Evolutionary conservation across 352 stramenopile genomes (phyloP).

Genomic region (Elongisporangium senticosum): DNA sequence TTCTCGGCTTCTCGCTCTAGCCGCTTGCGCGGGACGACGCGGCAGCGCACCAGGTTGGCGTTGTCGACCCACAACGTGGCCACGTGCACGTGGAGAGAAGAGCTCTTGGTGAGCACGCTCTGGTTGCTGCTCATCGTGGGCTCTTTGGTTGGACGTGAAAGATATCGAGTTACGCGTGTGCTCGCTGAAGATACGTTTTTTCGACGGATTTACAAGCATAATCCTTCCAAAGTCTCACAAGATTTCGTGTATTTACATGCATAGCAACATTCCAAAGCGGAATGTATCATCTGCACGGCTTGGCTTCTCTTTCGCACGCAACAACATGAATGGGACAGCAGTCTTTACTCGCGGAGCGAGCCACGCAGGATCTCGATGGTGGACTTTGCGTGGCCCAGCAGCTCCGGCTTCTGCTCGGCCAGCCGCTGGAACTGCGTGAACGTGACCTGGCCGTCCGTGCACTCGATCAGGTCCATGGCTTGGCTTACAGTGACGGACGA

Average conservation of each 20-base stretch:
- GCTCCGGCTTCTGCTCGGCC: conserved; percentile 27
- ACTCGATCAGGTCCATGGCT: conserved; percentile 17
- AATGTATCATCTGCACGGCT: too few species aligned
- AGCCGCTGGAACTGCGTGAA: conserved; percentile 40
- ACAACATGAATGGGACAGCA: too few species aligned
- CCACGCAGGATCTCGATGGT: conserved; percentile 52
- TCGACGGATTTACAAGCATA: too few species aligned
- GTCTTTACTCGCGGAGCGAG: conserved; percentile 26
- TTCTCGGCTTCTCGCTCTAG: not conserved
- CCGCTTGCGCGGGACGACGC: conserved; percentile 12
- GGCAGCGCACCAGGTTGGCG: conserved; percentile 19
- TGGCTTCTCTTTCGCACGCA: too few species aligned
- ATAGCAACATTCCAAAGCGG: too few species aligned
- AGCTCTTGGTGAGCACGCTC: too few species aligned
- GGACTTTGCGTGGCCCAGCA: conserved; percentile 39
- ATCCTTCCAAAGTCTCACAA: too few species aligned
- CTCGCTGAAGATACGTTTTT: too few species aligned
- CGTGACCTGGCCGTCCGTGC: conserved; percentile 19
- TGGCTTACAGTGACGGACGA: conserved; percentile 14
- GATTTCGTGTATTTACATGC: too few species aligned
- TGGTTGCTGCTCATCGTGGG: too few species aligned
- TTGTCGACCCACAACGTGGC: conserved; percentile 21
- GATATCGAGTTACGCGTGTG: too few species aligned
- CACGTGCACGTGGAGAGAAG: conserved; percentile 1
- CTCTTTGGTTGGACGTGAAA: too few species aligned